Evolutionary conservation across 345 rosid genomes (phyloP), one percentile per base, ranked within the genome.

Genomic region (Toxicodendron radicans): DNA sequence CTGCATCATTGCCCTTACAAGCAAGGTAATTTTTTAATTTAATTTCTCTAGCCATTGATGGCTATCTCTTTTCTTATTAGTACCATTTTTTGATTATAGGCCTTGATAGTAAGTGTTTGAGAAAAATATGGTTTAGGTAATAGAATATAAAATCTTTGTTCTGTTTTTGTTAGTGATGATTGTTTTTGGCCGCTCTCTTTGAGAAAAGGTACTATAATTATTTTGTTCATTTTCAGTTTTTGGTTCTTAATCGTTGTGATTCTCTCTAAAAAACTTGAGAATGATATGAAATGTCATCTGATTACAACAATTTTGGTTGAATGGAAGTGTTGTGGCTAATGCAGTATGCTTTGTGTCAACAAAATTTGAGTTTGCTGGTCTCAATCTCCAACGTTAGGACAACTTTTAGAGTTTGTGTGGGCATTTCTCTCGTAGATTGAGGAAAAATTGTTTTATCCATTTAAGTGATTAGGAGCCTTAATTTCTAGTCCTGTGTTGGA

Each of bases 1-100:
- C 27, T 88, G 95, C 82, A 91, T 95, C 81, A 88, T 95, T 72
- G 87, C 92, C 58, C 88, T 95, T 20, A 84, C 92, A 12, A 84
- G 85, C 45, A 83, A 95, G 94, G 98, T 91, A 75, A 75, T 78
- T 73, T 35, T 20, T 35, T 61, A 35, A 35, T 60, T 72, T 51
- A 49, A 62, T 60, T 57, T 70, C 52, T 20, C 24, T 41, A n/a
- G 35, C 62, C 9, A 35, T 16, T 48, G 2, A 7, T n/a, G 27
- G 48, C 13, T 10, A 24, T n/a, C 49, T 12, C 11, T 49, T 48
- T 71, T 57, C 38, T 12, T 23, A 41, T 32, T 58, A 45, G 9
- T n/a, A 20, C n/a, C 58, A 23, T 43, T 58, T 16, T 33, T 13
- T 45, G 17, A 18, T 18, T 20, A 35, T 56, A 17, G 61, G 51